Evolutionary conservation across 768 basidiomycete genomes (phyloP).

Genomic region (Leccinum sublutescens): DNA sequence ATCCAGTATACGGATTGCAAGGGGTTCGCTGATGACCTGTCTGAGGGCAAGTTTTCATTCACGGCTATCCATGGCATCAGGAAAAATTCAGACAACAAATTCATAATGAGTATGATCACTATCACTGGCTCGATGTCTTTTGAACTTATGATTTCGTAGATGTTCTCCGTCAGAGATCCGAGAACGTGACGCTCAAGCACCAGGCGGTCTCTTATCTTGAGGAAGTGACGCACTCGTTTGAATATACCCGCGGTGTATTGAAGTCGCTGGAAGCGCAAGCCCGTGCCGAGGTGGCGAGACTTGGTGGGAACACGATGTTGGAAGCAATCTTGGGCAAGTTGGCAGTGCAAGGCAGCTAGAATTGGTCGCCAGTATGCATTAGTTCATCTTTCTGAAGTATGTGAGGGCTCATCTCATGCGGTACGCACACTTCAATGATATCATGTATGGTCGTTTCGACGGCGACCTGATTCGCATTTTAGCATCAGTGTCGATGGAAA

Average conservation of each 20-base stretch:
- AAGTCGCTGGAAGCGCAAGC: conserved; percentile 64
- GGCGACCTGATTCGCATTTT: not conserved
- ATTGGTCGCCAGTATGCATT: conserved; percentile 7
- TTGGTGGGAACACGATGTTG: conserved; percentile 76
- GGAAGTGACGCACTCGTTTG: conserved; percentile 77
- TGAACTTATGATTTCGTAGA: conserved; percentile 43
- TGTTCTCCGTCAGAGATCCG: conserved; percentile 85
- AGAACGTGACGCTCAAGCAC: conserved; percentile 73
- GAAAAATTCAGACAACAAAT: conserved; percentile 69
- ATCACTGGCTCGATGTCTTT: not conserved
- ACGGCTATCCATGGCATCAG: conserved; percentile 89
- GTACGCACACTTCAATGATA: not conserved
- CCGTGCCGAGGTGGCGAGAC: conserved; percentile 59
- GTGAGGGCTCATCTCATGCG: not conserved
- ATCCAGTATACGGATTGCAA: conserved; percentile 77
- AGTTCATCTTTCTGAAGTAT: not conserved
- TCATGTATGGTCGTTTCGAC: not conserved
- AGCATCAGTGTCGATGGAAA: not conserved
- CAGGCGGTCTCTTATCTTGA: conserved; percentile 80
- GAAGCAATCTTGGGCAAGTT: conserved; percentile 57
- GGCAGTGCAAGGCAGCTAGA: conserved; percentile 20
- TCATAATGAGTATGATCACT: conserved; percentile 70
- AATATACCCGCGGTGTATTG: conserved; percentile 77
- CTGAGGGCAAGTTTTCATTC: conserved; percentile 98
- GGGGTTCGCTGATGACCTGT: conserved; percentile 90